Conservation (phyloP, 495 filamentous ascomycete genomes). For the Alectoria sarmentosa region DNA sequence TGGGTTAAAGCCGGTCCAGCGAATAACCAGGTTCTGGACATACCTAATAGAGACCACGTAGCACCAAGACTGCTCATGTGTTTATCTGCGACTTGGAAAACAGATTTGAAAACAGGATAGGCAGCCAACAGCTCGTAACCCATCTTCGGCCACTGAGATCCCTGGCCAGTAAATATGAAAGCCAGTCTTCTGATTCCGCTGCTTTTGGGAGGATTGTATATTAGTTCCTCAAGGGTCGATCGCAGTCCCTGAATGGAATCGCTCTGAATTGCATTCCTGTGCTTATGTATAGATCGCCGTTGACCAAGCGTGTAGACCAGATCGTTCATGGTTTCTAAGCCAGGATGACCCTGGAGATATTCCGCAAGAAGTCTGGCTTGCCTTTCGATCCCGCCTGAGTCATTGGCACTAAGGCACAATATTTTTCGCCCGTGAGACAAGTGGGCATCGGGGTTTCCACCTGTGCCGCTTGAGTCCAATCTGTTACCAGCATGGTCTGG, state of each 20-base stretch:
- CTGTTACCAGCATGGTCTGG: not conserved
- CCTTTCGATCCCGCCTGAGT: not conserved
- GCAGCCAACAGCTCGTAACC: constrained; percentile 12
- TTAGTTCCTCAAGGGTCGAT: constrained; percentile 5
- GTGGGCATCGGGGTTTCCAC: not conserved
- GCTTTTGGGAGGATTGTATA: not conserved
- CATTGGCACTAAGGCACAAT: constrained; percentile 11
- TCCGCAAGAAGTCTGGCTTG: not conserved
- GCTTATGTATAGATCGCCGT: constrained; percentile 25
- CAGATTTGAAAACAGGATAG: constrained; percentile 8
- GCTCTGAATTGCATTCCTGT: constrained; percentile 1
- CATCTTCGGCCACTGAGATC: constrained; percentile 23
- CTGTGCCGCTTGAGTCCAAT: not conserved
- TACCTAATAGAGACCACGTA: constrained; percentile 30
- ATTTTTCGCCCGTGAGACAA: not conserved
- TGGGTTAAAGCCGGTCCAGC: not conserved
- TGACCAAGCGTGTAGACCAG: constrained; percentile 37
- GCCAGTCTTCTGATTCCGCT: constrained; percentile 1
- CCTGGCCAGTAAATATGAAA: constrained; percentile 24
- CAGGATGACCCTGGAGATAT: not conserved
- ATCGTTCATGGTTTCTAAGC: constrained; percentile 26
- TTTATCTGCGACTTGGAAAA: not conserved
- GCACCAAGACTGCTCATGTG: constrained; percentile 28
- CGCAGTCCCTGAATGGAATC: not conserved
- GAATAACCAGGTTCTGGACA: not conserved